Evolutionary conservation across 805 yeast genomes (phyloP).

Genomic region (Metschnikowia cerradonensis): DNA sequence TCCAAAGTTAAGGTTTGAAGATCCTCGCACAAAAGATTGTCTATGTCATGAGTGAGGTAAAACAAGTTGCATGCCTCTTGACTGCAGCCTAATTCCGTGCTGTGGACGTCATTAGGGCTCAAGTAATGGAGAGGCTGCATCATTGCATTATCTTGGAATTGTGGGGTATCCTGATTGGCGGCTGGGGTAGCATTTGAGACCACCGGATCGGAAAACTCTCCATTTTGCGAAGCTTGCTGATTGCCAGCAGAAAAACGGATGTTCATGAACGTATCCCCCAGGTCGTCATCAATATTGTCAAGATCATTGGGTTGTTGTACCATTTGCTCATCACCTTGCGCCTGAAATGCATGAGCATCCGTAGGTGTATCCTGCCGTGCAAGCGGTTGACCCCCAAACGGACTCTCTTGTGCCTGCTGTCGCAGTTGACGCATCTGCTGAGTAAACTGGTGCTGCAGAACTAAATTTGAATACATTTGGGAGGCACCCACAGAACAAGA

Average conservation of each 20-base stretch:
- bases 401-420: constrained; percentile 2
- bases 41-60: background rate
- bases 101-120: background rate
- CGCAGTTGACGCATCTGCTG: constrained; percentile 2
- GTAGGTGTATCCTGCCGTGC: background rate
- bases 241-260: constrained; percentile 5
- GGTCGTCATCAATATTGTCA: constrained; percentile 5
- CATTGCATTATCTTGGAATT: background rate
- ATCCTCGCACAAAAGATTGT: constrained; percentile 25
- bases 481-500: background rate
- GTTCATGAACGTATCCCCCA: constrained; percentile 8
- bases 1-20: constrained; percentile 35
- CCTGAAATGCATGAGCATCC: background rate
- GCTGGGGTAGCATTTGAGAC: background rate
- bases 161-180: background rate
- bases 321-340: constrained; percentile 1
- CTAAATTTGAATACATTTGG: constrained; percentile 5
- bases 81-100: background rate
- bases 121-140: constrained; percentile 1
- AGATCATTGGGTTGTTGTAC: background rate
- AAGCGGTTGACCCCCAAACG: background rate
- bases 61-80: background rate
- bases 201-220: background rate
- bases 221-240: background rate
- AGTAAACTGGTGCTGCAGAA: background rate